These are phyloP conservation scores for Backusella sp. DNA, from an alignment of 192 early-diverging fungal species.

Conservation along the genomic window DNA sequence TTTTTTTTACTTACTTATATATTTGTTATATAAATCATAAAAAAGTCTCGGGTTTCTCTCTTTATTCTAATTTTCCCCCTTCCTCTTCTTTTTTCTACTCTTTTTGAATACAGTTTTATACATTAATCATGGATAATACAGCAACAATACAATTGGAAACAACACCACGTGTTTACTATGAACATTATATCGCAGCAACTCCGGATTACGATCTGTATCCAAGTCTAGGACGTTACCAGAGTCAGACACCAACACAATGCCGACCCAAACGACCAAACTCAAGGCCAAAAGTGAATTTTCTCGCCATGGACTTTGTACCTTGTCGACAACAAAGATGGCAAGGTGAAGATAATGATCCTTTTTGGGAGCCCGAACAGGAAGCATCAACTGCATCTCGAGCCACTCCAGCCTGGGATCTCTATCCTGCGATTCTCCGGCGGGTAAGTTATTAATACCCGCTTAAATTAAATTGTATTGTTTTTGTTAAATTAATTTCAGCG, in stretches of 20 bases:
- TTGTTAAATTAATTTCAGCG: background rate
- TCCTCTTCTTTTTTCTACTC: background rate
- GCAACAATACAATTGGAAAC: slow-evolving; percentile 14
- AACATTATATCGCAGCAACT: slow-evolving; percentile 14
- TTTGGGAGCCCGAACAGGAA: slow-evolving; percentile 6
- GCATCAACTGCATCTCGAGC: background rate
- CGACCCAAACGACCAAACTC: background rate
- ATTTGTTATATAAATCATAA: slow-evolving; percentile 3
- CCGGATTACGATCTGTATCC: slow-evolving; percentile 34
- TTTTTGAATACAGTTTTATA: background rate
- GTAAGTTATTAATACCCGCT: slow-evolving; percentile 15
- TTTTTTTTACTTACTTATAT: background rate
- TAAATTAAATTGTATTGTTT: background rate
- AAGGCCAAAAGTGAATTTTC: background rate
- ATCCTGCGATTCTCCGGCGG: slow-evolving; percentile 19
- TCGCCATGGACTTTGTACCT: slow-evolving; percentile 6
- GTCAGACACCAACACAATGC: slow-evolving; percentile 16
- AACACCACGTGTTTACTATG: slow-evolving; percentile 22
- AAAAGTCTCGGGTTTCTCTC: background rate
- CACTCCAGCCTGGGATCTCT: slow-evolving; percentile 18
- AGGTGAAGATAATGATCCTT: background rate
- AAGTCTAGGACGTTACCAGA: slow-evolving; percentile 12
- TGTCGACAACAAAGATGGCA: slow-evolving; percentile 5
- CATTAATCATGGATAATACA: background rate
- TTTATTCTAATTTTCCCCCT: background rate